A percentile compares a stretch with the other conserved stretches of the same genome.
Evolutionary conservation across 768 basidiomycete genomes (phyloP).

Genomic region (Termitomyces sp.): DNA sequence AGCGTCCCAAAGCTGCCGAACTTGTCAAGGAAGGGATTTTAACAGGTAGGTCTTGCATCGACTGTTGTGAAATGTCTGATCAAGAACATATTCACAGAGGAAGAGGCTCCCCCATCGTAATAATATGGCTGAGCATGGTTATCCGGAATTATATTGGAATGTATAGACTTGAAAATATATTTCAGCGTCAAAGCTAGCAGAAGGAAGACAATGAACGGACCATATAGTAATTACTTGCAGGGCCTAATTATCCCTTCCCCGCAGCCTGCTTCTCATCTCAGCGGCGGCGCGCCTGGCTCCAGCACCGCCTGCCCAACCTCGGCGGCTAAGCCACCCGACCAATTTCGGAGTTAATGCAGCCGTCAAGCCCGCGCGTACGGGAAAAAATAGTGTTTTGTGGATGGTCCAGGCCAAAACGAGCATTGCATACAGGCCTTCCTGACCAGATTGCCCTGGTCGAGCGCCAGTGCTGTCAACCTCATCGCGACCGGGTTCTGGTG

Average conservation of each 20-base stretch:
- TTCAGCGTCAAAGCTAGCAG: neutral
- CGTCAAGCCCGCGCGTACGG: constrained; percentile 85
- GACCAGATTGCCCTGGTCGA: constrained; percentile 29
- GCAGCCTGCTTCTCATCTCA: constrained; percentile 44
- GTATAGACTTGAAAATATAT: neutral
- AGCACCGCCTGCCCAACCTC: constrained; percentile 80
- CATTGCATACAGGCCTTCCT: constrained; percentile 88
- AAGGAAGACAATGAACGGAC: neutral
- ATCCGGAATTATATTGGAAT: neutral
- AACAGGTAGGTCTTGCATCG: constrained; percentile 17
- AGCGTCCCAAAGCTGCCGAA: constrained; percentile 57
- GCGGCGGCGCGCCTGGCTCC: constrained; percentile 63
- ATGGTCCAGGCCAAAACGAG: constrained; percentile 89
- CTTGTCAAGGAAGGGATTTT: constrained; percentile 66
- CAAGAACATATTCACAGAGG: constrained; percentile 13
- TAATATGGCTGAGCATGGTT: neutral
- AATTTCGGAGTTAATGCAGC: constrained; percentile 81
- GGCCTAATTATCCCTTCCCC: constrained; percentile 23
- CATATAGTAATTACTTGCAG: neutral
- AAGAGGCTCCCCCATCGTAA: constrained; percentile 19
- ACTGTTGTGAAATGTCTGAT: neutral
- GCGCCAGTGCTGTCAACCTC: constrained; percentile 47
- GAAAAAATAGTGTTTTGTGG: constrained; percentile 92
- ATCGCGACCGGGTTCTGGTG: constrained; percentile 65
- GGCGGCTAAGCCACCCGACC: constrained; percentile 76